phyloP scores from a whole-genome alignment of 345 rosid species.

The Adansonia digitata region DNA sequence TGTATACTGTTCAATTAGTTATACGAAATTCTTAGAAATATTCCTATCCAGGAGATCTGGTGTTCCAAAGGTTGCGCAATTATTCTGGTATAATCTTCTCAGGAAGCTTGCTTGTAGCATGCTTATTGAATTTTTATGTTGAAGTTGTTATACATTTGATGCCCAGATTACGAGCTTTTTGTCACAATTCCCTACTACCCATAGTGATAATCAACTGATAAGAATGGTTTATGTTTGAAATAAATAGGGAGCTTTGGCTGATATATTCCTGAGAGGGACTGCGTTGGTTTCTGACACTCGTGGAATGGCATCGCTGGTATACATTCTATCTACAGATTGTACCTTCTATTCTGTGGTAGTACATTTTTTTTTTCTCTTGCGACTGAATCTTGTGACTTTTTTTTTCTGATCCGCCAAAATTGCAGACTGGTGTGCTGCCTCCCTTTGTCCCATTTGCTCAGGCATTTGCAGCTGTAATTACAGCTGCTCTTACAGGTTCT shows the following conservation, averaged over 20 bases:
- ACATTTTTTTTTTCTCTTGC: neutral
- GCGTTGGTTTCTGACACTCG: constrained; percentile 49
- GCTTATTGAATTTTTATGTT: neutral
- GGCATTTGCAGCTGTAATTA: constrained; percentile 89
- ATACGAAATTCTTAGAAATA: neutral
- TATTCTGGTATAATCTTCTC: neutral
- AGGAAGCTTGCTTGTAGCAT: neutral
- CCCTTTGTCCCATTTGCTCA: constrained; percentile 98
- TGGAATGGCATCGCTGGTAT: constrained; percentile 90
- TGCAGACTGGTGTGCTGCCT: constrained; percentile 79
- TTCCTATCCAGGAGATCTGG: neutral
- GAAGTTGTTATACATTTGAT: neutral
- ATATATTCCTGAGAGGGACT: constrained; percentile 80
- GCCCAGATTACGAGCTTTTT: neutral
- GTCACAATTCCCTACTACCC: neutral
- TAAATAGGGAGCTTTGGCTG: constrained; percentile 89
- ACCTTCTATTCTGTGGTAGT: neutral
- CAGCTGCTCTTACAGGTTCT: constrained; percentile 89
- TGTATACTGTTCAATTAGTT: neutral
- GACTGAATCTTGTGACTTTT: constrained; percentile 5
- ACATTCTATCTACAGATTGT: neutral
- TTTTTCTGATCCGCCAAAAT: neutral
- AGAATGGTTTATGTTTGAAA: neutral
- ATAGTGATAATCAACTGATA: neutral
- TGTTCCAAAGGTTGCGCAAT: neutral